Evolutionary conservation across 1,284 basidiomycete species (phyloP), one percentile per base, ranked within the genome.

Genomic region (Quambalaria eucalypti): DNA sequence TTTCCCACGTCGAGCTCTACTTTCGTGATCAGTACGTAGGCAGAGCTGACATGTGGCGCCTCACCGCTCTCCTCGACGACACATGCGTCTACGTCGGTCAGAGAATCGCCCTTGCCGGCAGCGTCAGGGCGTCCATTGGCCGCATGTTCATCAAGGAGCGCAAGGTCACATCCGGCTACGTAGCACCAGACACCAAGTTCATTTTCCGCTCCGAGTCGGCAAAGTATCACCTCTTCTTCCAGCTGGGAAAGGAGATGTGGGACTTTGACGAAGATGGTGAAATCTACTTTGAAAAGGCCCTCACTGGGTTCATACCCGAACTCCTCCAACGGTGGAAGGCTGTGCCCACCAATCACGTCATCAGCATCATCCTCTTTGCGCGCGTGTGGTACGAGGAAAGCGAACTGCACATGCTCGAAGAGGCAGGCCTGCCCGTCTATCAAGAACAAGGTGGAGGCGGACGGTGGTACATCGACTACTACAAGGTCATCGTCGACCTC

Each of bases 191-290:
- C 23, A 96, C 93, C 12, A 95, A 92, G 77, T 79, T 87, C 19
- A 85, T 97, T 50, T 96, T 87, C 69, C 83, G 93, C 33, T 90
- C 89, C 16, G 71, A 75, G 51, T 95, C 90, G 4, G 90, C 93
- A 36, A 91, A 88, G 76, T 84, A 66, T 62, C 65, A 69, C 48
- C 56, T 99, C 52, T 95, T 96, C 76, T 88, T 99, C 52, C 92
- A 97, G 79, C 86, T 99, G 14, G 92, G 90, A 69, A 83, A 85
- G 51, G 95, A 99, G 75, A 84, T 96, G 59, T 98, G 90, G 90
- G 88, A 95, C 65, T 99, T 98, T 74, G 85, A 92, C 54, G 90
- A 90, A 51, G 93, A 97, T 65, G 95, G 95, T 21, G 76, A 76
- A 53, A 69, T 76, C 47, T 95, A 88, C 77, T 90, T 90, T 69